Evolutionary conservation across 805 yeast species (phyloP), one percentile per base, ranked within the genome.

Genomic region (Yamadazyma kitorensis): DNA sequence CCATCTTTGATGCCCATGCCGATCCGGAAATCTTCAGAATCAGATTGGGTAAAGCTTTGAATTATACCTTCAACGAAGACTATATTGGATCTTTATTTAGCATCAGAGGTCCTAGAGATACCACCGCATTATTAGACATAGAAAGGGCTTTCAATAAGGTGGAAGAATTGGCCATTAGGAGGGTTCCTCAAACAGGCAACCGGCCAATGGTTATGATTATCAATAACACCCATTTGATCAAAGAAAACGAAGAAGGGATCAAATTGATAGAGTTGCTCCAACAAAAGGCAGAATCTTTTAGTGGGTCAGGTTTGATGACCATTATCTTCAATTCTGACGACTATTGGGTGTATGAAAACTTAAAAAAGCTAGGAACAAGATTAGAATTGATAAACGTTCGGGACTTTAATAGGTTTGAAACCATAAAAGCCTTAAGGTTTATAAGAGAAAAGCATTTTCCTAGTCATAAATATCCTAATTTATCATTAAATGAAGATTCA

Each of bases 1-100:
- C 86, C 0, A 69, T 81, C 31, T 62, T 86, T 40, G 94, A 86
- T 51, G 93, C 93, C 1, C 93, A 85, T 48, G 81, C 89, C 0
- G 95, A 86, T 52, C 86, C 91, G 0, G 95, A 86, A 52, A 78
- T 86, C 31, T 81, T 86, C 52, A 66, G 95, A 39, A 74, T 85
- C 15, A 59, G 95, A 25, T 63, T 86, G 8, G 95, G 95, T 2
- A 73, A 75, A 40, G 89, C 94, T 0, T 61, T 86, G 31, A 77
- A 82, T 40, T 86, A 79, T 52, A 78, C 78, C 25, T 86, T 70
- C 52, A 80, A 74, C 43, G 95, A 86, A 50, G 95, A 86, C 55
- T 86, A 86, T 54, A 78, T 86, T 36, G 95, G 95, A 0, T 78
- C 89, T 0, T 62, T 86, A 36, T 86, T 86, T 46, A 80, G 87